A percentile compares a stretch with the other conserved stretches of the same genome.
These are phyloP conservation scores for Ceratocystis alfenasii DNA, from an alignment of 2,329 filamentous ascomycete species.

Conservation along the genomic window DNA sequence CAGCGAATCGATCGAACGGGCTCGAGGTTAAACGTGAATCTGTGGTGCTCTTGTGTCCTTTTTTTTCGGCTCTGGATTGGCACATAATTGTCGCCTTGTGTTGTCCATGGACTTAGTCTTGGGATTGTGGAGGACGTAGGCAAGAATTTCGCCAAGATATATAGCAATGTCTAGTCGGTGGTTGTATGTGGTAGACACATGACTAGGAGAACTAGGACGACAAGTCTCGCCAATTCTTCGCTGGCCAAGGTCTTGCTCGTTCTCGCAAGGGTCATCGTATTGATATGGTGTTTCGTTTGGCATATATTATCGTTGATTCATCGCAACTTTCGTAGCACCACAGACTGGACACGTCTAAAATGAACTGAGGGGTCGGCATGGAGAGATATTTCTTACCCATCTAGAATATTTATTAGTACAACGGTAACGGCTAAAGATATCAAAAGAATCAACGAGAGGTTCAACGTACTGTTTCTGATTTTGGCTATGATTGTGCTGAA, in stretches of 20 bases:
- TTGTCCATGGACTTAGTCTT: not conserved
- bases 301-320: constrained; percentile 6
- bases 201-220: not conserved
- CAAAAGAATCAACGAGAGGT: constrained; percentile 13
- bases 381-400: constrained; percentile 44
- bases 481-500: constrained; percentile 22
- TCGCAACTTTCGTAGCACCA: constrained; percentile 13
- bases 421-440: constrained; percentile 17
- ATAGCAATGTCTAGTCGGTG: not conserved
- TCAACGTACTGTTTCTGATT: constrained; percentile 23
- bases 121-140: not conserved
- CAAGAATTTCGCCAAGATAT: not conserved
- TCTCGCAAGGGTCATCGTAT: not conserved
- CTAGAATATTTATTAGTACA: constrained; percentile 36
- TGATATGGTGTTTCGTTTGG: not conserved
- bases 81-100: not conserved
- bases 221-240: not conserved
- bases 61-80: not conserved
- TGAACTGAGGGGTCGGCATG: not conserved
- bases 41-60: constrained; percentile 4
- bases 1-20: constrained; percentile 13
- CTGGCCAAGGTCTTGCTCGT: not conserved
- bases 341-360: constrained; percentile 12
- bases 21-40: constrained; percentile 11
- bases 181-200: not conserved